phyloP scores from a whole-genome alignment of 768 basidiomycete species.

The Lactarius hengduanensis region DNA sequence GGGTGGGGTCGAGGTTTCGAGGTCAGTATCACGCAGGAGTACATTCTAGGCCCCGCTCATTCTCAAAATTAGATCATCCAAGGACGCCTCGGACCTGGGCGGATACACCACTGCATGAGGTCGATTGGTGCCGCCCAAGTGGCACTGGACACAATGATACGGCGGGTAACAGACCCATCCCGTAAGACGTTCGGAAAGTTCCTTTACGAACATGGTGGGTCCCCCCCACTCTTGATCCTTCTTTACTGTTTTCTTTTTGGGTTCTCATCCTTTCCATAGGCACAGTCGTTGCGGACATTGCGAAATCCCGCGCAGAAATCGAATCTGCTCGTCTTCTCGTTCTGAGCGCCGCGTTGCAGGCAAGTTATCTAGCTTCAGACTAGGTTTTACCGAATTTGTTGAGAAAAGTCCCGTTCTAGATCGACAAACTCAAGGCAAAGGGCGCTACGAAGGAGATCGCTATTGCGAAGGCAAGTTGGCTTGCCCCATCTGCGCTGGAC shows the following conservation, averaged over 20 bases:
- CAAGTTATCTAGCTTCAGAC: conserved; percentile 29
- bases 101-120: conserved; percentile 98
- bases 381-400: neutral
- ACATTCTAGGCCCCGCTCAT: neutral
- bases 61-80: conserved; percentile 69
- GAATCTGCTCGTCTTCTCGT: conserved; percentile 87
- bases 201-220: conserved; percentile 83
- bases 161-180: conserved; percentile 86
- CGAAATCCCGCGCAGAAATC: conserved; percentile 89
- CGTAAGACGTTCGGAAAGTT: conserved; percentile 94
- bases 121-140: conserved; percentile 86
- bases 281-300: conserved; percentile 87
- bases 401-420: conserved; percentile 43
- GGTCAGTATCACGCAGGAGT: conserved; percentile 38
- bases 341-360: conserved; percentile 87
- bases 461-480: conserved; percentile 77
- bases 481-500: neutral
- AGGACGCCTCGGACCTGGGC: conserved; percentile 94
- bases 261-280: conserved; percentile 43
- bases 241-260: neutral
- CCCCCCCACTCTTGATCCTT: conserved; percentile 15
- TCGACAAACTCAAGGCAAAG: conserved; percentile 89
- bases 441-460: conserved; percentile 97
- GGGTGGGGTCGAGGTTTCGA: conserved; percentile 98
- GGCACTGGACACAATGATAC: conserved; percentile 84